Percentiles rank a stretch among this genome's conserved stretches.
phyloP scores from a whole-genome alignment of 495 filamentous ascomycete genomes.

The Patellaria atrata region DNA sequence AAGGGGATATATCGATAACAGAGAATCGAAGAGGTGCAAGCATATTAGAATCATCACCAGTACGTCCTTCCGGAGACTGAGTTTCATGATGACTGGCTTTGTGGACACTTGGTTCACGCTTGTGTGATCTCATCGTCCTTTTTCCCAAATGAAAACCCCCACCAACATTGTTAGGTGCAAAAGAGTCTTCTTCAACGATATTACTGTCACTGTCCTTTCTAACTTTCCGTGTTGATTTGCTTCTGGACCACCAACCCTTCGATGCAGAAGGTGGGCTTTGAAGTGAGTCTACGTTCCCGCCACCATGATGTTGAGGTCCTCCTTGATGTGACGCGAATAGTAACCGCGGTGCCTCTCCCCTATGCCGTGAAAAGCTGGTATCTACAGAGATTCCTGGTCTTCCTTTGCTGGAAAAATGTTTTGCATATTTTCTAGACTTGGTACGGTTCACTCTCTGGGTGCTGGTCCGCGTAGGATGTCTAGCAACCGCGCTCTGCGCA shows the following conservation, averaged over 20 bases:
- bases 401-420: constrained; percentile 1
- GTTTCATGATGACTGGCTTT: too few species aligned
- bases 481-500: constrained; percentile 16
- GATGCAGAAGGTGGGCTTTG: too few species aligned
- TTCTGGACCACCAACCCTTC: constrained; percentile 2
- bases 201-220: too few species aligned
- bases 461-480: constrained; percentile 14
- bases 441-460: constrained; percentile 5
- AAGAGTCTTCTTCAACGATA: too few species aligned
- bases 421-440: constrained; percentile 16
- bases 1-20: constrained; percentile 56
- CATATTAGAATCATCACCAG: constrained; percentile 11
- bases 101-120: background rate
- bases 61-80: background rate
- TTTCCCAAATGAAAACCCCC: background rate
- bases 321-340: too few species aligned
- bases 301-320: background rate
- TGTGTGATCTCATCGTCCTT: constrained; percentile 2
- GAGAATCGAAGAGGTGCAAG: too few species aligned
- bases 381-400: constrained; percentile 23
- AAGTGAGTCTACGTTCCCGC: constrained; percentile 1
- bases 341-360: constrained; percentile 18
- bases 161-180: too few species aligned
- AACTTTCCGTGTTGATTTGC: too few species aligned
- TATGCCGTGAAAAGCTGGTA: constrained; percentile 21